Evolutionary conservation across 139 green algal genomes (phyloP).

Genomic region (Chlorella sp.): DNA sequence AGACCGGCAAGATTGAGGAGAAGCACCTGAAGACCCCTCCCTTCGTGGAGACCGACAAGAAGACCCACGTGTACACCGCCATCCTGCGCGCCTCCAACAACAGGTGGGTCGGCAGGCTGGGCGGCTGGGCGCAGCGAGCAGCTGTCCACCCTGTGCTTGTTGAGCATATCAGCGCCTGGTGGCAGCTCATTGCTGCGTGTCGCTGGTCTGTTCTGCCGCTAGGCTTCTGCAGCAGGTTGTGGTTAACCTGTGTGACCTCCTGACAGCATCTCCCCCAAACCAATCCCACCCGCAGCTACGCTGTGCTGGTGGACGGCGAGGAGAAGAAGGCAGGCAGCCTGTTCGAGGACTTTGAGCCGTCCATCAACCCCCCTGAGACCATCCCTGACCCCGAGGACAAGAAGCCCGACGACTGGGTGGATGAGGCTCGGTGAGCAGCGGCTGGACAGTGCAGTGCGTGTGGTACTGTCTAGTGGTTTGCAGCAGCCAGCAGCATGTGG

Average conservation of each 20-base stretch:
- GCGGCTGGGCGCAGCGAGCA: no score
- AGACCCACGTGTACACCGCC: slow-evolving; percentile 84
- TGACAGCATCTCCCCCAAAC: no score
- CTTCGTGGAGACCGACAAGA: slow-evolving; percentile 60
- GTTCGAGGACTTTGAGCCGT: slow-evolving; percentile 80
- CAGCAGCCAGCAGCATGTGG: no score
- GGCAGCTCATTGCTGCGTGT: no score
- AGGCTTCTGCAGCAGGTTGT: no score
- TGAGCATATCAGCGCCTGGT: no score
- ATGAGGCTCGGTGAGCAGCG: slow-evolving; percentile 3
- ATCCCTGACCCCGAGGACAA: slow-evolving; percentile 86
- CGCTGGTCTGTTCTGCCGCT: no score
- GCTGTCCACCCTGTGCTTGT: no score
- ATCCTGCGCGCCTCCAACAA: slow-evolving; percentile 80
- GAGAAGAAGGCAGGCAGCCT: slow-evolving; percentile 68
- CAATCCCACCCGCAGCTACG: slow-evolving; percentile 69
- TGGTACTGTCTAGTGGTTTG: no score
- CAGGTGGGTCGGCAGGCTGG: background rate
- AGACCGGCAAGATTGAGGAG: slow-evolving; percentile 91
- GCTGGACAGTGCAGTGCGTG: no score
- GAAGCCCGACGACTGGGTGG: slow-evolving; percentile 85
- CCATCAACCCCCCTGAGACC: slow-evolving; percentile 82
- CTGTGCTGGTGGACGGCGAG: slow-evolving; percentile 84
- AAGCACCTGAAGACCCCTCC: slow-evolving; percentile 90
- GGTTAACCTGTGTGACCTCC: no score